phyloP scores from a whole-genome alignment of 441 rosid species.

The Gossypium aridum region DNA sequence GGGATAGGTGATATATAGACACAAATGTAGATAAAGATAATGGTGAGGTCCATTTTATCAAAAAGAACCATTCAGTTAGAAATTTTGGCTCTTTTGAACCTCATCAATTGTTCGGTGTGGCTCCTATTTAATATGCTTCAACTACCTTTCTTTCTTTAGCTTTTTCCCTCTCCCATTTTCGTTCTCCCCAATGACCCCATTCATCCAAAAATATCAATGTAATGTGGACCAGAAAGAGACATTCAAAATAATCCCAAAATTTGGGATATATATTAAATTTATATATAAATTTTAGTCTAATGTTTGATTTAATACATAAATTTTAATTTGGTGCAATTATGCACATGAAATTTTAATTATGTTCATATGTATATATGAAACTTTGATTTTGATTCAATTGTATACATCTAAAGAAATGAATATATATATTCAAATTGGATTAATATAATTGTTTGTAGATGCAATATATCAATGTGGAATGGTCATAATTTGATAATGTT shows the following conservation, averaged over 20 bases:
- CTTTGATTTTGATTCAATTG: too few relatives aligned
- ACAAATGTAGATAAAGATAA: slow-evolving; percentile 15
- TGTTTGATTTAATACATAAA: too few relatives aligned
- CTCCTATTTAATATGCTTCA: slow-evolving; percentile 17
- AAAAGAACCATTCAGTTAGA: slow-evolving; percentile 20
- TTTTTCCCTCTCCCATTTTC: not conserved
- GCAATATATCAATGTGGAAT: too few relatives aligned
- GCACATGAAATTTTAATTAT: too few relatives aligned
- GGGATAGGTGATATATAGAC: slow-evolving; percentile 8
- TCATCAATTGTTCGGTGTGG: slow-evolving; percentile 20
- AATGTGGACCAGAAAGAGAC: slow-evolving; percentile 5
- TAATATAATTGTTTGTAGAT: too few relatives aligned
- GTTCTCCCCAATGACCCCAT: not conserved
- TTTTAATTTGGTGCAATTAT: too few relatives aligned
- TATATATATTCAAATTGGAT: too few relatives aligned
- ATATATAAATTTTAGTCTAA: too few relatives aligned
- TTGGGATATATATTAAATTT: too few relatives aligned
- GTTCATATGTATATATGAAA: too few relatives aligned
- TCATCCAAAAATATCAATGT: not conserved
- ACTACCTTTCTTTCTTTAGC: not conserved
- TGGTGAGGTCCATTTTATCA: slow-evolving; percentile 33
- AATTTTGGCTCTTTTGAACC: slow-evolving; percentile 30
- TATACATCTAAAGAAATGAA: too few relatives aligned
- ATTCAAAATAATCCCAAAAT: not conserved
- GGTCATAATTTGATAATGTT: too few relatives aligned